phyloP scores from a whole-genome alignment of 2,329 filamentous ascomycete genomes.

The Sporothrix protearum region DNA sequence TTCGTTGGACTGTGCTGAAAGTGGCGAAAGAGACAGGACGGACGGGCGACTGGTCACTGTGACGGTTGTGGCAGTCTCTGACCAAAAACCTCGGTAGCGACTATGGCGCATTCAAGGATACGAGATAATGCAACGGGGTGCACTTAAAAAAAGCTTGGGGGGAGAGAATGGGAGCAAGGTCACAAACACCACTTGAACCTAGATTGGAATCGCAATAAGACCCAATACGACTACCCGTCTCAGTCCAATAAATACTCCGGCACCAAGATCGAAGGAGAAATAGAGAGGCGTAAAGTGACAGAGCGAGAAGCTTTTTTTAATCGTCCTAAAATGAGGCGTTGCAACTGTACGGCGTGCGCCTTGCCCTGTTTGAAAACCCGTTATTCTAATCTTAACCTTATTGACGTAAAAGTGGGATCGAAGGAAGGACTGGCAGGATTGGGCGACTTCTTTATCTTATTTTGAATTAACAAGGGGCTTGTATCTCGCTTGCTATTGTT shows the following conservation, averaged over 20 bases:
- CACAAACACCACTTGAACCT: not conserved
- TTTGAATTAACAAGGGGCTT: not conserved
- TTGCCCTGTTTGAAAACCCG: not conserved
- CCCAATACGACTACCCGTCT: not conserved
- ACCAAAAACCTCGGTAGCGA: not conserved
- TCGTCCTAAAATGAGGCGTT: not conserved
- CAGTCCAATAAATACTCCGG: not conserved
- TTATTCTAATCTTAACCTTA: not conserved
- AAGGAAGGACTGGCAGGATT: not conserved
- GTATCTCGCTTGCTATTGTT: not conserved
- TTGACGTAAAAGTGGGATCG: not conserved
- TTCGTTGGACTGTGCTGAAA: conserved; percentile 10
- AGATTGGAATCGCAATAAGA: too few relatives aligned
- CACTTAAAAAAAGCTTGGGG: not conserved
- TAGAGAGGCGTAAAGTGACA: too few relatives aligned
- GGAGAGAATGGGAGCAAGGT: not conserved
- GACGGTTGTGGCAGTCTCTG: not conserved
- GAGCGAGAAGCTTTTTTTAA: not conserved
- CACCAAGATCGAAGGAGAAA: not conserved
- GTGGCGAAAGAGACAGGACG: not conserved
- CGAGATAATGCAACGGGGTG: conserved; percentile 9
- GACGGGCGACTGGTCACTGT: not conserved
- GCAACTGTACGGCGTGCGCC: not conserved
- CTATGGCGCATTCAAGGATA: not conserved
- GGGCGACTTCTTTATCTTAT: too few relatives aligned